phyloP scores from a whole-genome alignment of 345 rosid species.

The Hevea brasiliensis region DNA sequence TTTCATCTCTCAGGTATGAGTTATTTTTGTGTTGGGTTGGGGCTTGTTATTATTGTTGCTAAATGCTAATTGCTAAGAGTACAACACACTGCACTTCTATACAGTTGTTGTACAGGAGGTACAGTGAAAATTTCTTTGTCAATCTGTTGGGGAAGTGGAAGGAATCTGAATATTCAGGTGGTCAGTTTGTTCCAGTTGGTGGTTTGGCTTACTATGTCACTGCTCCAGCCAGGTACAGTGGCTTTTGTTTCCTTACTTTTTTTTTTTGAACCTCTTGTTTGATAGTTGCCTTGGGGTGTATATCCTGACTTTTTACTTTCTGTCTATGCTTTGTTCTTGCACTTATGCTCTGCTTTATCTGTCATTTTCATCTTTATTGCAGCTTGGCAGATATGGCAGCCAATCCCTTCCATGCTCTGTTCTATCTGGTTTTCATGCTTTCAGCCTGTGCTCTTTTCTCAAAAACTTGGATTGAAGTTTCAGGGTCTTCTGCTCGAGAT shows the following conservation, averaged over 20 bases:
- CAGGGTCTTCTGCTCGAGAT: slow-evolving; percentile 81
- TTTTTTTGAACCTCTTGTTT: background rate
- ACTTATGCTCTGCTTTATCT: background rate
- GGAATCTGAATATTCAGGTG: slow-evolving; percentile 76
- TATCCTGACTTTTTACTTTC: background rate
- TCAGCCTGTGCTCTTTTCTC: slow-evolving; percentile 86
- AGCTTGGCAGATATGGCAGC: slow-evolving; percentile 94
- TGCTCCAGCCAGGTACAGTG: slow-evolving; percentile 69
- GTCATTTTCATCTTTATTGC: slow-evolving; percentile 21
- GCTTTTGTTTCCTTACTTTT: background rate
- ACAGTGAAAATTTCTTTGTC: slow-evolving; percentile 75
- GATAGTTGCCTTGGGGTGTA: background rate
- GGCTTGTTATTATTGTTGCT: background rate
- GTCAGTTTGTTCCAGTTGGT: slow-evolving; percentile 76
- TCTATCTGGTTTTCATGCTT: slow-evolving; percentile 76
- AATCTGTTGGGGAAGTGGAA: slow-evolving; percentile 85
- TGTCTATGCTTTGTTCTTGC: background rate
- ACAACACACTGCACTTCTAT: background rate
- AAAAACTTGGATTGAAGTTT: slow-evolving; percentile 90
- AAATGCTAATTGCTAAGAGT: background rate
- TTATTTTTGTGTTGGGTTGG: background rate
- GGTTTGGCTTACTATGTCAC: slow-evolving; percentile 83
- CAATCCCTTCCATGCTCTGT: slow-evolving; percentile 84
- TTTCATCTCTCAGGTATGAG: slow-evolving; percentile 80
- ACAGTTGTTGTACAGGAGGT: slow-evolving; percentile 79